Evolutionary conservation across 2,329 filamentous ascomycete species (phyloP).

Genomic region (Parastagonospora avenae): DNA sequence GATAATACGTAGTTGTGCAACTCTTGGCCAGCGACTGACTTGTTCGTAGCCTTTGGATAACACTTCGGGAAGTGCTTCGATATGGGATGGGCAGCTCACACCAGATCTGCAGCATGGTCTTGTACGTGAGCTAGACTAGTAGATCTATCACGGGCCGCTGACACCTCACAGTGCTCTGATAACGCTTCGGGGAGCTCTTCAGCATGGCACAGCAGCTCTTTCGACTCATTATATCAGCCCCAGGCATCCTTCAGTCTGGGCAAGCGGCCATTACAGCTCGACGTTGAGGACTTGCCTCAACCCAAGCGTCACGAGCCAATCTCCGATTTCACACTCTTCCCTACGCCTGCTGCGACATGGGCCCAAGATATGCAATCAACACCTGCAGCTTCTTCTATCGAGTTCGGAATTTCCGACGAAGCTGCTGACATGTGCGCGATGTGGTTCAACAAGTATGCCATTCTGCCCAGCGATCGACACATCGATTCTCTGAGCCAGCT

Average conservation of each 20-base stretch:
- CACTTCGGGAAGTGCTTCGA: constrained; percentile 32
- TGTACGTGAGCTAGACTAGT: too few species aligned
- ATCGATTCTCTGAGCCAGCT: constrained; percentile 45
- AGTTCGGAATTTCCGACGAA: constrained; percentile 40
- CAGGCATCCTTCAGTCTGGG: constrained; percentile 21
- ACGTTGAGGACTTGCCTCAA: constrained; percentile 38
- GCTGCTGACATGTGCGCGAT: constrained; percentile 45
- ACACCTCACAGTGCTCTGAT: too few species aligned
- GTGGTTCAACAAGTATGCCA: constrained; percentile 47
- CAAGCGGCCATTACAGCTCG: constrained; percentile 40
- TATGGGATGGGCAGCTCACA: constrained; percentile 33
- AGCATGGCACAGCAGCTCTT: constrained; percentile 30
- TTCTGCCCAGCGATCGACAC: constrained; percentile 43
- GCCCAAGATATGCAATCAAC: constrained; percentile 27
- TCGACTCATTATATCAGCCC: constrained; percentile 29
- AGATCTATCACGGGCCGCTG: too few species aligned
- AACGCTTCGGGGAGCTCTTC: neutral
- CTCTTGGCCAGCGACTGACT: too few species aligned
- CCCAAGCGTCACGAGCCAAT: constrained; percentile 39
- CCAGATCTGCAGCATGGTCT: constrained; percentile 17
- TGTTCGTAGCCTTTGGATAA: constrained; percentile 36
- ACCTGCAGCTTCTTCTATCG: constrained; percentile 20
- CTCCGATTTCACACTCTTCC: constrained; percentile 28
- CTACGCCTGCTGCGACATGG: constrained; percentile 28
- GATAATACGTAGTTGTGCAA: too few species aligned